phyloP scores from a whole-genome alignment of 2,329 filamentous ascomycete species.

The Clonostachys chloroleuca region DNA sequence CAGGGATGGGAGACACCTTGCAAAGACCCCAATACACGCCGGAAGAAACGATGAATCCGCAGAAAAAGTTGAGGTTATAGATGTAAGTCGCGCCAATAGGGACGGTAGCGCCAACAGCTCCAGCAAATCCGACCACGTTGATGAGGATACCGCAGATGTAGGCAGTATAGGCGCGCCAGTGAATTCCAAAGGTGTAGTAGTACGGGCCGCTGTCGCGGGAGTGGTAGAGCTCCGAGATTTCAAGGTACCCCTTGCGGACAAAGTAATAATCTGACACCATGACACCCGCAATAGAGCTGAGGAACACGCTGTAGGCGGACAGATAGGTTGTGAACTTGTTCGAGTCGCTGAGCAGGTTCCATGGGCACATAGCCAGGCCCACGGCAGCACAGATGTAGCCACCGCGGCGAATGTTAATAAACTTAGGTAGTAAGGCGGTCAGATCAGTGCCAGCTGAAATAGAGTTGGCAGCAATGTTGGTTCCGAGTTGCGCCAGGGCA shows the following conservation, averaged over 20 bases:
- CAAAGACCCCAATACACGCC: conserved; percentile 67
- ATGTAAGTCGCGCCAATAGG: conserved; percentile 79
- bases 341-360: conserved; percentile 67
- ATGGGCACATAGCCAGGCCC: conserved; percentile 83
- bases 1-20: conserved; percentile 66
- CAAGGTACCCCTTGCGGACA: conserved; percentile 76
- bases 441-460: conserved; percentile 80
- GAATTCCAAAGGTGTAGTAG: conserved; percentile 67
- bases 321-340: conserved; percentile 92
- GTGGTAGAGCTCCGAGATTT: conserved; percentile 76
- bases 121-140: conserved; percentile 89
- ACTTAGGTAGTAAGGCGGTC: conserved; percentile 75
- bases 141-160: conserved; percentile 82
- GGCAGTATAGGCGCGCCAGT: conserved; percentile 80
- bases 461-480: conserved; percentile 84
- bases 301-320: conserved; percentile 86
- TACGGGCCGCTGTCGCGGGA: conserved; percentile 65
- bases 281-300: conserved; percentile 91
- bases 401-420: conserved; percentile 79
- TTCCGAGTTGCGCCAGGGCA: conserved; percentile 76
- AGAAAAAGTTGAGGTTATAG: conserved; percentile 89
- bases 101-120: conserved; percentile 67
- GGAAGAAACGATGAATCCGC: conserved; percentile 69
- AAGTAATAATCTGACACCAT: conserved; percentile 86
- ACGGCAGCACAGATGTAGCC: conserved; percentile 80